phyloP scores from a whole-genome alignment of 768 basidiomycete species.

The Termitomyces sp. region DNA sequence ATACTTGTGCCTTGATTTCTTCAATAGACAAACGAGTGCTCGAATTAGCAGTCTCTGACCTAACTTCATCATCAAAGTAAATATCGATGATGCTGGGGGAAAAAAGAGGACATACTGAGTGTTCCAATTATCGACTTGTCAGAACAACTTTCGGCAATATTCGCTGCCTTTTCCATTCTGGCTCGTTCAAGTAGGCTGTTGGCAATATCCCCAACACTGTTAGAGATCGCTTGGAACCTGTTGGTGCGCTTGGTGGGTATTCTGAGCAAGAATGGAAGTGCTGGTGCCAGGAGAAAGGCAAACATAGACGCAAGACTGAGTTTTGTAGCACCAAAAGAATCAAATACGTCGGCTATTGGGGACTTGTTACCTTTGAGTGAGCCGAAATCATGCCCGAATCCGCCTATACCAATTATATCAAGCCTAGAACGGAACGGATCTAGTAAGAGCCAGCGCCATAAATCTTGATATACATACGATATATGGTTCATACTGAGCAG shows the following conservation, averaged over 20 bases:
- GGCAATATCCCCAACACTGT: constrained; percentile 22
- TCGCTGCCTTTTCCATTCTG: constrained; percentile 17
- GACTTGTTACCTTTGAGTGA: constrained; percentile 34
- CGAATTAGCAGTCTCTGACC: constrained; percentile 21
- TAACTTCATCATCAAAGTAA: constrained; percentile 20
- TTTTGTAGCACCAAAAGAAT: constrained; percentile 18
- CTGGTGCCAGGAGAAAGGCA: constrained; percentile 15
- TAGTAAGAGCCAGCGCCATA: not conserved
- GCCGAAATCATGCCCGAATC: constrained; percentile 46
- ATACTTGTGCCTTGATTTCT: constrained; percentile 35
- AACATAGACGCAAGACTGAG: constrained; percentile 9
- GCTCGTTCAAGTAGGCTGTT: constrained; percentile 21
- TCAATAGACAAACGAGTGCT: constrained; percentile 28
- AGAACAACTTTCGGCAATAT: constrained; percentile 4
- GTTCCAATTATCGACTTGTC: constrained; percentile 22
- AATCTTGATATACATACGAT: constrained; percentile 22
- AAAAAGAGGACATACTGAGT: constrained; percentile 10
- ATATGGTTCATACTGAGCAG: constrained; percentile 32
- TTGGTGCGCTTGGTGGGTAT: constrained; percentile 22
- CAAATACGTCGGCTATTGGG: constrained; percentile 24
- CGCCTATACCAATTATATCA: constrained; percentile 43
- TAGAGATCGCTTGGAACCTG: constrained; percentile 17
- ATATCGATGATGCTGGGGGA: no score
- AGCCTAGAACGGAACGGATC: constrained; percentile 22
- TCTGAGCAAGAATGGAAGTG: constrained; percentile 20